Evolutionary conservation across 331 rosid species (phyloP).

Genomic region (Quercus lobata): DNA sequence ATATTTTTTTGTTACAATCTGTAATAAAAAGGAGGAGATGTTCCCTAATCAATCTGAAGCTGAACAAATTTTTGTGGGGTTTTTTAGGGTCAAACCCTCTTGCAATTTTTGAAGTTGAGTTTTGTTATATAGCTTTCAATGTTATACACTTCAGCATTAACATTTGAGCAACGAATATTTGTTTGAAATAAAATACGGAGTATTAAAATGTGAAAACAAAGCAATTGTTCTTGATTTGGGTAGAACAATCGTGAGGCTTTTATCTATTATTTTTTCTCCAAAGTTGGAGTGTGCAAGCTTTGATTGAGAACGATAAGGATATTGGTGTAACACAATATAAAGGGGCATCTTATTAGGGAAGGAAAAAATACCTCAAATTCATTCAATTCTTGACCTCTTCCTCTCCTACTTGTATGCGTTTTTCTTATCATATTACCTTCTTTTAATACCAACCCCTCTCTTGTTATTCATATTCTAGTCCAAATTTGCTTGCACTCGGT

Average conservation of each 20-base stretch:
- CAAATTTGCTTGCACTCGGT: too few species aligned
- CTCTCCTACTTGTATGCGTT: too few species aligned
- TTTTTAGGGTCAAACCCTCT: neutral
- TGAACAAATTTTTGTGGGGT: neutral
- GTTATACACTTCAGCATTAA: neutral
- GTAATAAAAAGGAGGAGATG: neutral
- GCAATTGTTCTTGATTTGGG: neutral
- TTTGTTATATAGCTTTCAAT: neutral
- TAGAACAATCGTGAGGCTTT: neutral
- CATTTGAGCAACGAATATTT: neutral
- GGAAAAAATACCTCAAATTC: too few species aligned
- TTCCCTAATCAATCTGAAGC: neutral
- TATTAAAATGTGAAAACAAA: neutral
- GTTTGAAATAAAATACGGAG: neutral
- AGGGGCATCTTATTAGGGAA: too few species aligned
- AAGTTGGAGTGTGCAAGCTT: neutral
- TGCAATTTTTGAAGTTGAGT: neutral
- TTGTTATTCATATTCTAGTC: too few species aligned
- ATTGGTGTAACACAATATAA: neutral
- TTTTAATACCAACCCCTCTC: too few species aligned
- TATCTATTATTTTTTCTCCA: neutral
- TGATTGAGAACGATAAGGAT: neutral
- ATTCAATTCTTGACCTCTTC: too few species aligned
- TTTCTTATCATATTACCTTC: too few species aligned
- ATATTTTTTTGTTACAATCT: neutral